Base-by-base conservation (phyloP, 306 rosid species). In the Potentilla sterilis region DNA sequence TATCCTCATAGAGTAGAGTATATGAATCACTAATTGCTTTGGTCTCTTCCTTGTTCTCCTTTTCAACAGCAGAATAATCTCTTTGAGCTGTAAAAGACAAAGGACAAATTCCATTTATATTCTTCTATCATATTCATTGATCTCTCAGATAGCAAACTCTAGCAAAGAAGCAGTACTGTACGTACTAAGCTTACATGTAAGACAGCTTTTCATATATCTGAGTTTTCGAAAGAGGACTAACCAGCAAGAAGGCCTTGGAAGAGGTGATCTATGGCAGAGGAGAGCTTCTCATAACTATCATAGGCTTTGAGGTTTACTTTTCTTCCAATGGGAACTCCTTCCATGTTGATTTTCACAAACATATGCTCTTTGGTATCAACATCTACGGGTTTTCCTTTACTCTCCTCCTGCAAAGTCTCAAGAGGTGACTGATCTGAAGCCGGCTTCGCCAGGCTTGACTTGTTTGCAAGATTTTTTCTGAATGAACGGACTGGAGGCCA, bases 401-500 rank as follows among this genome's bases (percentile, higher is more conserved):
- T 80, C 83, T 12, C 72, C 75, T 70, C 70, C 57, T 78, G 37
- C 77, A 16, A 4, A 22, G 58, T 62, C 43, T 59, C 67, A 8
- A 15, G 18, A 47, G 76, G 40, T 5, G 70, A 40, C 62, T 55
- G 34, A 72, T 86, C 88, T 38, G 89, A 74, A 19, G 74, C 47
- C 2, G 70, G 46, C 77, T 84, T 87, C 44, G 86, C 74, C 15
- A 81, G 42, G 78, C 85, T 32, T 65, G 70, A 63, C 41, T 83
- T 83, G 75, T 80, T 83, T 51, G 86, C 89, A 75, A 88, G 71
- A 75, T 87, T 93, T 88, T 85, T 93, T 84, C 98, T 84, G 70
- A 55, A 89, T 1, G 96, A 91, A 40, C 96, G 87, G 82, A 93
- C 82, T 40, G 98, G 98, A 52, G 98, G 98, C 98, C 98, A 93